Conservation (phyloP, 768 basidiomycete genomes). For the Naganishia onofrii region DNA sequence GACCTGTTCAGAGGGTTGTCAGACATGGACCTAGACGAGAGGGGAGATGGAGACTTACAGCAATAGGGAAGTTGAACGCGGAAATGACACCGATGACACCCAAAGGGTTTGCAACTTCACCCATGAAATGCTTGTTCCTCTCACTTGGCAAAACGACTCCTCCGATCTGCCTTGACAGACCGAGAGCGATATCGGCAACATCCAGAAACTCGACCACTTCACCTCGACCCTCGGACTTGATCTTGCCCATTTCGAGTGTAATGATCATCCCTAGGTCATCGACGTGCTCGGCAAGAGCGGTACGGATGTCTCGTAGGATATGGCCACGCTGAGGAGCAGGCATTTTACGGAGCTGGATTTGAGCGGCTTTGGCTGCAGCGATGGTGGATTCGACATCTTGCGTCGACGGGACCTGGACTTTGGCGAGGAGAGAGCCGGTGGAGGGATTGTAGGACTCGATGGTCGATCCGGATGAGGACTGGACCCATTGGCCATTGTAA, state of each 20-base stretch:
- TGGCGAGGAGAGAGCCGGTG: conserved; percentile 32
- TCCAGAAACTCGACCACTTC: conserved; percentile 92
- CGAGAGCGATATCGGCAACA: conserved; percentile 75
- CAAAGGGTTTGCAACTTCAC: conserved; percentile 93
- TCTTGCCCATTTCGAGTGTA: conserved; percentile 63
- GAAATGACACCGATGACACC: conserved; percentile 71
- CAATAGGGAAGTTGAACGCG: conserved; percentile 95
- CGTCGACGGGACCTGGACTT: conserved; percentile 61
- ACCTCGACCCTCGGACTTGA: conserved; percentile 81
- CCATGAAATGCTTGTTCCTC: conserved; percentile 81
- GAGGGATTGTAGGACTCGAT: conserved; percentile 55
- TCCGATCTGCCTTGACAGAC: conserved; percentile 90
- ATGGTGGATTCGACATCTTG: conserved; percentile 70
- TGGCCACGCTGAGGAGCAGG: conserved; percentile 88
- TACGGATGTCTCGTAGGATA: conserved; percentile 79
- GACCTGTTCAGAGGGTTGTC: conserved; percentile 53
- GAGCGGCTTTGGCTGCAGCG: conserved; percentile 70
- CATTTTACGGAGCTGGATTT: conserved; percentile 65
- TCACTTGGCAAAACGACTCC: conserved; percentile 83
- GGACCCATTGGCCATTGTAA: conserved; percentile 45
- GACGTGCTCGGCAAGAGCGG: conserved; percentile 75
- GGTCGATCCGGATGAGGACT: conserved; percentile 54
- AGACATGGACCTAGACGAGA: neutral
- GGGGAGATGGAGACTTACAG: conserved; percentile 49
- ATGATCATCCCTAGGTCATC: conserved; percentile 46